Base-by-base conservation (phyloP, 2,329 filamentous ascomycete genomes). In the Pseudocercospora cruenta region DNA sequence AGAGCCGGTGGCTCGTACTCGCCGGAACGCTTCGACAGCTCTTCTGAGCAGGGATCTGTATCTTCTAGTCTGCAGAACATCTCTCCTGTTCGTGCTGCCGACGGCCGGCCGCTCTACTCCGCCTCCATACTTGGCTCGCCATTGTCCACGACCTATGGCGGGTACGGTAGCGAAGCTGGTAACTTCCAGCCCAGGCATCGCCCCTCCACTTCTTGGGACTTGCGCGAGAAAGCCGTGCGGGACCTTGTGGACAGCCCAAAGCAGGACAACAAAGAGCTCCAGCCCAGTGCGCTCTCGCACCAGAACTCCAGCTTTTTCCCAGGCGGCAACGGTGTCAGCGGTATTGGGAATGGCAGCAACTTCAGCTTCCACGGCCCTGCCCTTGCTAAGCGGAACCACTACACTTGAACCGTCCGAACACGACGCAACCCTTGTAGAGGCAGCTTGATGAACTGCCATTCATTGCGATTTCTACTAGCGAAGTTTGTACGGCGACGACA, bases 11-110 rank as follows among this genome's bases (percentile, higher is more conserved):
- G 22, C n/a, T 59, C 19, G 26, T 58, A 28, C 24, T 61, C 39
- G 58, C 57, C 68, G 16, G 39, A 54, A 55, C 66, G 62, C 16
- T 60, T 54, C 22, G 64, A 65, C 57, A 68, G 64, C 60, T 57
- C 61, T 28, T 26, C 45, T 14, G 28, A 66, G 49, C 45, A 57
- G 9, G 62, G 24, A n/a, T 61, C 67, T 7, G 51, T 22, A 6
- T 64, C 64, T 10, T 66, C 63, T 12, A 55, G 28, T 24, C 60
- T 58, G 26, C 53, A 58, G 16, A 43, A 62, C 24, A 60, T 68
- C 33, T 68, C 66, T 31, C 60, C 66, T 2, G 45, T 67, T 14
- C 58, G 58, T n/a, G 64, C 67, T 36, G 54, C 59, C 1, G 58
- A 69, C 31, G 61, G 58, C 26, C 49, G 64, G 10, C 31, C 31